Evolutionary conservation across 352 stramenopile species (phyloP).

Genomic region (Elongisporangium prolatum): DNA sequence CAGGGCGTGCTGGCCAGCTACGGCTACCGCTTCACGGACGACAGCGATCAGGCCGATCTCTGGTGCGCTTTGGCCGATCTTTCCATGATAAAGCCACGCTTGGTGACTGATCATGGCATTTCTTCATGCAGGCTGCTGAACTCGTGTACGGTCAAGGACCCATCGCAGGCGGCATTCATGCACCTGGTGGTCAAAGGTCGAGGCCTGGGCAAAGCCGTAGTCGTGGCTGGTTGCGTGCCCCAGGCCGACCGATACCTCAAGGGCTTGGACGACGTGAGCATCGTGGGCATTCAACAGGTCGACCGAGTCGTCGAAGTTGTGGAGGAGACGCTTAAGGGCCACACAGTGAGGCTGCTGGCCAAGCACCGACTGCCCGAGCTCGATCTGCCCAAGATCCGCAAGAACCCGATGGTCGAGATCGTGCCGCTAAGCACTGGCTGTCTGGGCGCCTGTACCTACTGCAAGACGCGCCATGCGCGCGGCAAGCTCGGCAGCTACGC

Average conservation of each 20-base stretch:
- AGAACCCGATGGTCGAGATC: slow-evolving; percentile 92
- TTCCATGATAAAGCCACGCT: too few relatives aligned
- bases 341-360: slow-evolving; percentile 81
- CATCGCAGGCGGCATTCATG: slow-evolving; percentile 88
- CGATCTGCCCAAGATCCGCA: slow-evolving; percentile 90
- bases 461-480: slow-evolving; percentile 90
- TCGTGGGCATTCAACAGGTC: slow-evolving; percentile 90
- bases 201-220: slow-evolving; percentile 74
- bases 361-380: slow-evolving; percentile 82
- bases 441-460: slow-evolving; percentile 91
- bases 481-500: slow-evolving; percentile 89
- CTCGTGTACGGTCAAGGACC: slow-evolving; percentile 93
- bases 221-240: slow-evolving; percentile 89
- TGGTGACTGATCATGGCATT: too few relatives aligned
- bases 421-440: slow-evolving; percentile 90
- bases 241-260: slow-evolving; percentile 86
- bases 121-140: slow-evolving; percentile 66
- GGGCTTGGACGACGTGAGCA: slow-evolving; percentile 77
- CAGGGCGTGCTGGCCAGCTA: slow-evolving; percentile 86
- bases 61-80: slow-evolving; percentile 29
- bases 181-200: slow-evolving; percentile 84
- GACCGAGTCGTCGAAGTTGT: slow-evolving; percentile 90
- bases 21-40: slow-evolving; percentile 84
- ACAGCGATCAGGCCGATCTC: slow-evolving; percentile 71
- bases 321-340: slow-evolving; percentile 88